These are phyloP conservation scores for Tanozyma kutaoensis DNA, from an alignment of 805 yeast genomes.

Conservation along the genomic window DNA sequence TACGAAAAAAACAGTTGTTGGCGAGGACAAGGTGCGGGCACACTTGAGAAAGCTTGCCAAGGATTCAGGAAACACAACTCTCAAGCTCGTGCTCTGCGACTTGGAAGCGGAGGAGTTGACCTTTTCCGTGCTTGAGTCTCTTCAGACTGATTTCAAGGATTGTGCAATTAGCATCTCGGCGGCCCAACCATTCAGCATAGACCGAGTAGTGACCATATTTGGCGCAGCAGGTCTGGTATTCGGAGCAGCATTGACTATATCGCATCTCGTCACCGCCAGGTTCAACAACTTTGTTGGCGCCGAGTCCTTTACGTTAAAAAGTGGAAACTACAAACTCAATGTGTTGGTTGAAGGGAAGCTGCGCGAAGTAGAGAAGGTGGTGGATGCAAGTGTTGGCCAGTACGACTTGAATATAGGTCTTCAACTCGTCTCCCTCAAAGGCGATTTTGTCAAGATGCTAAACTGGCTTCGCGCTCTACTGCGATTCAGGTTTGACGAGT, in stretches of 20 bases:
- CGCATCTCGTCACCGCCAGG: constrained; percentile 12
- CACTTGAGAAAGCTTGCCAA: constrained; percentile 8
- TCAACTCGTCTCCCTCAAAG: too few species aligned
- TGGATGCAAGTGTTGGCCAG: too few species aligned
- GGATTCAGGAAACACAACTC: constrained; percentile 1
- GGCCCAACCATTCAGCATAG: constrained; percentile 12
- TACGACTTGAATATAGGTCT: too few species aligned
- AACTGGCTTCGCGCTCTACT: too few species aligned
- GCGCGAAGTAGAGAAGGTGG: too few species aligned
- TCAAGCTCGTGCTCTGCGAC: constrained; percentile 8
- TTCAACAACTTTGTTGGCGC: constrained; percentile 12
- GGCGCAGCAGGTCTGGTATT: constrained; percentile 12
- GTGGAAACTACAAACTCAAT: constrained; percentile 13
- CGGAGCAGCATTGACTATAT: constrained; percentile 12
- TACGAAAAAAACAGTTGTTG: too few species aligned
- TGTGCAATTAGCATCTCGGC: constrained; percentile 10
- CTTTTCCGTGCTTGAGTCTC: constrained; percentile 3
- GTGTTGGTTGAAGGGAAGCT: neutral
- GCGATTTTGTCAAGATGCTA: too few species aligned
- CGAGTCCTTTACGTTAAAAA: constrained; percentile 18
- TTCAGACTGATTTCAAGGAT: constrained; percentile 10
- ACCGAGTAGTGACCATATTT: constrained; percentile 15
- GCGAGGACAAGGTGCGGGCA: constrained; percentile 12
- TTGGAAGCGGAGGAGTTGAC: constrained; percentile 14
- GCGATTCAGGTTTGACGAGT: too few species aligned